phyloP scores from a whole-genome alignment of 2,329 filamentous ascomycete genomes.

The Phoma sp. region DNA sequence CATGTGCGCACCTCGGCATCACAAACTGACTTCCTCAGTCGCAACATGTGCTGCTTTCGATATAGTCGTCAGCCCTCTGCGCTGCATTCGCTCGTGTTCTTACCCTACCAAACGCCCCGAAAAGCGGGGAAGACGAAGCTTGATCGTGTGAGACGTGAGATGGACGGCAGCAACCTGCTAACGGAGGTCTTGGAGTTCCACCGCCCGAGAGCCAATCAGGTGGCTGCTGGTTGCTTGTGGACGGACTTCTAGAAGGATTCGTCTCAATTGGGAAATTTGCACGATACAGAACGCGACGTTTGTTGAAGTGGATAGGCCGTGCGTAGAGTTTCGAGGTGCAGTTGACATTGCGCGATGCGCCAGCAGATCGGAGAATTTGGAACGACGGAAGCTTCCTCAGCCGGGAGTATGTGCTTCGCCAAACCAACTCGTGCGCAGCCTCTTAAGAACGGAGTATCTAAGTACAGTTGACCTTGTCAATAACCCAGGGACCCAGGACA shows the following conservation, averaged over 20 bases:
- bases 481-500: too few relatives aligned
- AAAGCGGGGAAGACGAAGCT: slow-evolving; percentile 9
- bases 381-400: background rate
- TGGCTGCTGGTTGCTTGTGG: background rate
- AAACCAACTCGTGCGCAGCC: background rate
- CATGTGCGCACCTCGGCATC: slow-evolving; percentile 15
- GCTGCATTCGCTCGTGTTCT: background rate
- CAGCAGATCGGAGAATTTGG: background rate
- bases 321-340: background rate
- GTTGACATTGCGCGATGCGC: background rate
- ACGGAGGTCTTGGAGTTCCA: slow-evolving; percentile 9
- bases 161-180: slow-evolving; percentile 2
- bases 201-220: slow-evolving; percentile 11
- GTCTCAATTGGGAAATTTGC: slow-evolving; percentile 16
- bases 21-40: background rate
- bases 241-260: background rate
- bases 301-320: too few relatives aligned
- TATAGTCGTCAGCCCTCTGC: background rate
- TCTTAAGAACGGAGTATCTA: background rate
- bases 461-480: background rate
- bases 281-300: too few relatives aligned
- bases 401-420: background rate
- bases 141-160: slow-evolving; percentile 1
- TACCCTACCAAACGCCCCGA: slow-evolving; percentile 1
- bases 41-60: background rate